Evolutionary conservation across 2,329 filamentous ascomycete genomes (phyloP), one percentile per base, ranked within the genome.

Genomic region (Blumeria graminis): DNA sequence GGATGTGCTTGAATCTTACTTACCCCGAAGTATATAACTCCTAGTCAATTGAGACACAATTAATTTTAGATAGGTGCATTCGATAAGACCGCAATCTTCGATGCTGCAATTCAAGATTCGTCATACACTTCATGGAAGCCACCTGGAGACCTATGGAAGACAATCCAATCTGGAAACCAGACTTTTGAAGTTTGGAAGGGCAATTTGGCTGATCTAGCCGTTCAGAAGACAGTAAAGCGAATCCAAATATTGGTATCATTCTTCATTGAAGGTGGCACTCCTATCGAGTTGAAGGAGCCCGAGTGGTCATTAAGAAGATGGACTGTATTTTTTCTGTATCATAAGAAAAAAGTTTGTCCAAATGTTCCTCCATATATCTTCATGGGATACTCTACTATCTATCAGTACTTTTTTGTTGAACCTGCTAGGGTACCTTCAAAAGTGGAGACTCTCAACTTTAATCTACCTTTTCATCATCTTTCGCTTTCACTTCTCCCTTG

Each of bases 201-300:
- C 8, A 83, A 73, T 55, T 72, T 98, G 55, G 74, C 76, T 1
- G 82, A 95, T 65, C 71, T 76, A 0, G 74, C 74, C 14, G 79
- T 93, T 45, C 77, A 78, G 64, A 75, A 81, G 63, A 72, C 95
- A 41, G 73, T 94, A 64, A 79, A 79, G 59, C 86, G 89, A 55
- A 77, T 93, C 61, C 88, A 94, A 69, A 79, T 95, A 56, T 72
- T 94, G 38, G 78, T 89, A 5, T 80, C 86, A 14, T 74, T 96
- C 58, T 93, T 88, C 67, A 95, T 98, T 59, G 93, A 98, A 68
- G 92, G 86, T 33, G 92, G 89, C n/a, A 84, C 80, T 4, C 79
- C 79, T 39, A 80, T 95, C 50, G 60, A 77, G 14, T 71, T 82
- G 1, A 80, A 88, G 41, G 76, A 84, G 55, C 76, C 82, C 0